Conservation (phyloP, 495 filamentous ascomycete genomes). For the Aspergillus leporis region DNA sequence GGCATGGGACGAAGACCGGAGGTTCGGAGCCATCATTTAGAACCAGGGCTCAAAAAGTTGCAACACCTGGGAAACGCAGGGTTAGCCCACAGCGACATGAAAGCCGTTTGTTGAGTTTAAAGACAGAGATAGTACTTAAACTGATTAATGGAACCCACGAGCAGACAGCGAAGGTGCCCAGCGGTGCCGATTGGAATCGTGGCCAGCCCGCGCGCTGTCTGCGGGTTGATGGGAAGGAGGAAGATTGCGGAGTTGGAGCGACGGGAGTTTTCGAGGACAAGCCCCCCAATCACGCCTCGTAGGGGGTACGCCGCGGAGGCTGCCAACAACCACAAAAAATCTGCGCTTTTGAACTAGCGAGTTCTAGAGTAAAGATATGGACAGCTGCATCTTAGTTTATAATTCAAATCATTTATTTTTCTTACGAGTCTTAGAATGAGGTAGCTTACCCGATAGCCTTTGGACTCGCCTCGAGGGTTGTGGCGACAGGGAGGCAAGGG, state of each 20-base stretch:
- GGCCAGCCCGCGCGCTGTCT: conserved; percentile 36
- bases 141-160: conserved; percentile 23
- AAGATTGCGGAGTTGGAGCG: conserved; percentile 26
- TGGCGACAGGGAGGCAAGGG: not conserved
- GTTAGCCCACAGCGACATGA: conserved; percentile 16
- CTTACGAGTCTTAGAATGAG: not conserved
- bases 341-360: conserved; percentile 8
- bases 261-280: conserved; percentile 31
- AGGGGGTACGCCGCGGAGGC: conserved; percentile 24
- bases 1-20: conserved; percentile 34
- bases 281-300: conserved; percentile 28
- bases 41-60: conserved; percentile 23
- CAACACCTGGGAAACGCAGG: conserved; percentile 16
- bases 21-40: conserved; percentile 32
- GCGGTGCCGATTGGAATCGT: conserved; percentile 35
- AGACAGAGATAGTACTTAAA: conserved; percentile 17
- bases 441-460: conserved; percentile 7
- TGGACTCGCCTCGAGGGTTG: not conserved
- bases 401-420: conserved; percentile 2
- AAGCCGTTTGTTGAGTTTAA: not conserved
- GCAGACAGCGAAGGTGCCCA: conserved; percentile 29
- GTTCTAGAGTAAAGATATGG: conserved; percentile 3
- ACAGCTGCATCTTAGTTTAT: not conserved
- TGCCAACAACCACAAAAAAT: conserved; percentile 21
- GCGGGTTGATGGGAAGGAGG: conserved; percentile 33